These are phyloP conservation scores for Wallacemonas sp. DNA, from an alignment of 208 protist genomes.

Conservation along the genomic window DNA sequence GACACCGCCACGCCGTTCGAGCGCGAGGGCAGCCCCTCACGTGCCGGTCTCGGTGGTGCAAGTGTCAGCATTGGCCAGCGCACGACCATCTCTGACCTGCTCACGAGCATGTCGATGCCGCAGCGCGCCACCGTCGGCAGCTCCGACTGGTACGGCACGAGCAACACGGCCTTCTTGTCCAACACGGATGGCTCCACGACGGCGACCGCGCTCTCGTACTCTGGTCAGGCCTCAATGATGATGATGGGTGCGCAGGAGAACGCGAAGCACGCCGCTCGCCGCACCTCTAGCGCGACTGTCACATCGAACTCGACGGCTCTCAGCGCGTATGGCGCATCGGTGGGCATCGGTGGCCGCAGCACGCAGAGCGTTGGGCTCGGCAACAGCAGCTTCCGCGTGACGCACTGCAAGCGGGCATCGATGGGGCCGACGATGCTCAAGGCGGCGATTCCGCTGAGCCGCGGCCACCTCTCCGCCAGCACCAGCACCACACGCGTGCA, in stretches of 20 bases:
- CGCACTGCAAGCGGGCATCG: constrained; percentile 35
- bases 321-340: background rate
- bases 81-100: constrained; percentile 21
- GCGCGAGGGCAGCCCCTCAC: constrained; percentile 55
- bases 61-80: constrained; percentile 7
- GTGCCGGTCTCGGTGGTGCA: constrained; percentile 24
- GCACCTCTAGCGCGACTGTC: background rate
- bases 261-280: background rate
- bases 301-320: constrained; percentile 2
- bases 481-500: background rate
- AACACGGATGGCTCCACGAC: constrained; percentile 15
- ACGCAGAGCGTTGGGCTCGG: constrained; percentile 3
- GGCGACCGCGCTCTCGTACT: constrained; percentile 2
- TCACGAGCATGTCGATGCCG: constrained; percentile 45
- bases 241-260: background rate
- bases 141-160: constrained; percentile 2
- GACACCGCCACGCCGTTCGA: constrained; percentile 20
- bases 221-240: background rate
- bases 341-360: constrained; percentile 10
- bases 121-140: constrained; percentile 30
- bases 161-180: constrained; percentile 11
- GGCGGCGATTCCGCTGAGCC: constrained; percentile 44
- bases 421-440: constrained; percentile 12
- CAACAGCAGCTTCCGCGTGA: constrained; percentile 47
- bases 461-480: constrained; percentile 26